Conservation (phyloP, 179 eudicot species). For the Beta macrorhiza region DNA sequence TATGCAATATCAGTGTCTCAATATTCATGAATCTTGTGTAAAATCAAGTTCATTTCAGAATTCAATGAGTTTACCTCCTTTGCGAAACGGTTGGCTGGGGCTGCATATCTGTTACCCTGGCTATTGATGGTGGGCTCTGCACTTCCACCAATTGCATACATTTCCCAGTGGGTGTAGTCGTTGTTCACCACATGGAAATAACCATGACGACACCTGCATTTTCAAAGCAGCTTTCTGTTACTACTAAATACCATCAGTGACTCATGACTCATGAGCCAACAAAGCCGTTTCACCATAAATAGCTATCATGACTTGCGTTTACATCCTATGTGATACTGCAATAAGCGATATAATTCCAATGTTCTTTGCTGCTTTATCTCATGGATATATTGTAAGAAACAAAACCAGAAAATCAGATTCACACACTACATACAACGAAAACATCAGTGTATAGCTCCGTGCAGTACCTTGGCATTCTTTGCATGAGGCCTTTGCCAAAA, state of each 20-base stretch:
- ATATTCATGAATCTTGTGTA: not conserved
- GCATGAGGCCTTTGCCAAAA: slow-evolving; percentile 44
- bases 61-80: slow-evolving; percentile 32
- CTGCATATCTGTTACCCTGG: slow-evolving; percentile 44
- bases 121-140: slow-evolving; percentile 44
- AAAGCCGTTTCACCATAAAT: too few species aligned
- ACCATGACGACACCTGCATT: slow-evolving; percentile 40
- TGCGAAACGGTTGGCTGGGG: slow-evolving; percentile 32
- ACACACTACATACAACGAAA: not conserved
- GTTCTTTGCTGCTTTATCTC: not conserved
- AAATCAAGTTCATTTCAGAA: not conserved
- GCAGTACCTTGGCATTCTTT: slow-evolving; percentile 52
- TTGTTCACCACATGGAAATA: slow-evolving; percentile 48
- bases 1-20: not conserved
- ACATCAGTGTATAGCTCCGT: not conserved
- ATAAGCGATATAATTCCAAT: not conserved
- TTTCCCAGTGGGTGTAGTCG: slow-evolving; percentile 48
- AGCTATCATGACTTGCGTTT: too few species aligned
- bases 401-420: not conserved
- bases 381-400: not conserved
- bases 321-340: too few species aligned
- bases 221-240: slow-evolving; percentile 1
- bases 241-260: not conserved
- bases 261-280: not conserved
- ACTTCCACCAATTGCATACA: slow-evolving; percentile 49